Conservation (phyloP, 768 basidiomycete genomes). For the Asterophora lycoperdoides region DNA sequence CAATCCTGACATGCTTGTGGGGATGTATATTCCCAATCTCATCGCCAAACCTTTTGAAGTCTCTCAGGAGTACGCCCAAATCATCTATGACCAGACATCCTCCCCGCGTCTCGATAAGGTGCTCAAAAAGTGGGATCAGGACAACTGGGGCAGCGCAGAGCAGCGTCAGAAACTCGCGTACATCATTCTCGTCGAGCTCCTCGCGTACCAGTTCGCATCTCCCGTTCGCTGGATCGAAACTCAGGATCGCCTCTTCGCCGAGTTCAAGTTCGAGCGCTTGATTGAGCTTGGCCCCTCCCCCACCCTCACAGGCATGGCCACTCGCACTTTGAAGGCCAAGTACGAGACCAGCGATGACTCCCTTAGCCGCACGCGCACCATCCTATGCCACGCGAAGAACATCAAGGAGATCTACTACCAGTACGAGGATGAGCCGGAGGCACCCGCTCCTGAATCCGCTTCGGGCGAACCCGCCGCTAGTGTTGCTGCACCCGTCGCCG, state of each 20-base stretch:
- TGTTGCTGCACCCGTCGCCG: constrained; percentile 34
- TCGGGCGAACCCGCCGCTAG: constrained; percentile 30
- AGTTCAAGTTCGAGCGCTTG: constrained; percentile 86
- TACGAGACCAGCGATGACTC: constrained; percentile 91
- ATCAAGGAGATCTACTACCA: constrained; percentile 97
- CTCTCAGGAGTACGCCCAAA: constrained; percentile 82
- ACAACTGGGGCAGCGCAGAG: constrained; percentile 74
- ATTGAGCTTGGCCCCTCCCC: constrained; percentile 97
- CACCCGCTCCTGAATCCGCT: constrained; percentile 35
- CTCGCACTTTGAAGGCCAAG: constrained; percentile 85
- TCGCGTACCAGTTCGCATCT: constrained; percentile 98
- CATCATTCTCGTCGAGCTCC: constrained; percentile 91
- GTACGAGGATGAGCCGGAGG: constrained; percentile 81
- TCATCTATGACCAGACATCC: constrained; percentile 94
- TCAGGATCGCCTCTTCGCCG: constrained; percentile 87
- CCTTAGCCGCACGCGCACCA: constrained; percentile 66
- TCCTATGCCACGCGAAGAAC: constrained; percentile 94
- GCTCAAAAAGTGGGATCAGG: constrained; percentile 90
- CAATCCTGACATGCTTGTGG: constrained; percentile 91
- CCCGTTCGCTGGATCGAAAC: constrained; percentile 99
- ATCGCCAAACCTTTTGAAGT: constrained; percentile 86
- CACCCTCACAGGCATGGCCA: constrained; percentile 93
- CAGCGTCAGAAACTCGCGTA: constrained; percentile 95
- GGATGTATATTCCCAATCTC: constrained; percentile 96
- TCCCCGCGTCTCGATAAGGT: constrained; percentile 95